Base-by-base conservation (phyloP, 306 rosid species). In the Sindora glabra region DNA sequence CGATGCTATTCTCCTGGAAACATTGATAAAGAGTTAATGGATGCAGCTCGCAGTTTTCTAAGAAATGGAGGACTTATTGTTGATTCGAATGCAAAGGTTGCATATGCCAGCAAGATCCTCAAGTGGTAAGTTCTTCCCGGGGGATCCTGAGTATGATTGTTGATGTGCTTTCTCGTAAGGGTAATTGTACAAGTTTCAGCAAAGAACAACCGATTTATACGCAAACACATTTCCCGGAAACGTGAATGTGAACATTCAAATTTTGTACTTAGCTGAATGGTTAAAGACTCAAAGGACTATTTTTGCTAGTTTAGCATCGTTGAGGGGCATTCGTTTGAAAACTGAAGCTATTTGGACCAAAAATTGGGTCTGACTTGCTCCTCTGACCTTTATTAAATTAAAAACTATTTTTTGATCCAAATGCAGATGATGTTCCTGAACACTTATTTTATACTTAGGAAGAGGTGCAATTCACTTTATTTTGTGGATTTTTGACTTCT, bases 61-160 rank as follows among this genome's bases (percentile, higher is more conserved):
- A 76, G 89, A 71, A 81, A 55, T 46, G 95, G 95, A 55, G n/a
- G n/a, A n/a, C 53, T 85, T 52, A 29, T 30, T 56, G 21, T 85
- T 30, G 86, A 88, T 76, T 44, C 74, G 63, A 71, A 80, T 39
- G 70, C 77, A 48, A 83, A 78, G 62, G 46, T 68, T 51, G 92
- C 82, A 40, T 70, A 74, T 21, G 81, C 81, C 33, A 81, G 61
- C 53, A 79, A 77, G 81, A 85, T 83, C 64, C 92, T 91, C 59
- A 83, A 81, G 79, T 91, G 98, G 98, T 83, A 74, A 75, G 90
- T 69, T 59, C n/a, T 24, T 50, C n/a, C n/a, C n/a, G n/a, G n/a
- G n/a, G n/a, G n/a, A n/a, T n/a, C n/a, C n/a, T 2, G 19, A 46
- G 48, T 60, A 55, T 21, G 19, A 39, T 65, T 29, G 30, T 46